A percentile compares a stretch with the other conserved stretches of the same genome.
These are phyloP conservation scores for Cercospora sojina DNA, from an alignment of 2,329 filamentous ascomycete species.

Conservation along the genomic window DNA sequence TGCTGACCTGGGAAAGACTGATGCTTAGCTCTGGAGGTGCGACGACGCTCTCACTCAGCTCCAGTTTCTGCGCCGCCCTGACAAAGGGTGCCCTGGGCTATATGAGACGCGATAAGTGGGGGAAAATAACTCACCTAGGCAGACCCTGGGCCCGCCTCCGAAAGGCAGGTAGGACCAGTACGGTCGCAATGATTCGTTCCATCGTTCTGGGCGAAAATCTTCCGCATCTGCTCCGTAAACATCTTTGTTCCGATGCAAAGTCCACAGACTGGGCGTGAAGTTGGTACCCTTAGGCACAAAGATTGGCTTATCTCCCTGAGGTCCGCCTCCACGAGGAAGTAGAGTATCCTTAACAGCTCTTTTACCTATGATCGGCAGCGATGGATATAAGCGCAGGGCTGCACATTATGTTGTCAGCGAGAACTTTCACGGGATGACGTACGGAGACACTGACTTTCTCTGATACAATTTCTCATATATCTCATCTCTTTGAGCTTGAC, in stretches of 20 bases:
- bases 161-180: slow-evolving; percentile 21
- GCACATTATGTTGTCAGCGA: not conserved
- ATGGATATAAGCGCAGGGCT: slow-evolving; percentile 67
- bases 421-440: not conserved
- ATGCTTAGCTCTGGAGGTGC: not conserved
- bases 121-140: slow-evolving; percentile 36
- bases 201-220: slow-evolving; percentile 18
- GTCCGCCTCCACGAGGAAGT: slow-evolving; percentile 61
- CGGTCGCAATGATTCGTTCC: slow-evolving; percentile 23
- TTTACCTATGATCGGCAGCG: slow-evolving; percentile 74
- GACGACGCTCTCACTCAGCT: not conserved
- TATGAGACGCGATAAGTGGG: slow-evolving; percentile 10
- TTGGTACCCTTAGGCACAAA: slow-evolving; percentile 34
- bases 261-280: slow-evolving; percentile 31
- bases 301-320: slow-evolving; percentile 55
- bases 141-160: slow-evolving; percentile 45
- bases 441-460: slow-evolving; percentile 46
- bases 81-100: slow-evolving; percentile 2
- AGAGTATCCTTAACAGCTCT: slow-evolving; percentile 70
- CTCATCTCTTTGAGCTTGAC: slow-evolving; percentile 29
- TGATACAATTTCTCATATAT: slow-evolving; percentile 58
- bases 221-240: slow-evolving; percentile 16
- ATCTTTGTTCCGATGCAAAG: slow-evolving; percentile 22
- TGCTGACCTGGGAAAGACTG: slow-evolving; percentile 36
- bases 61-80: not conserved